Evolutionary conservation across 805 yeast species (phyloP).

Genomic region (Yamadazyma scolyti): DNA sequence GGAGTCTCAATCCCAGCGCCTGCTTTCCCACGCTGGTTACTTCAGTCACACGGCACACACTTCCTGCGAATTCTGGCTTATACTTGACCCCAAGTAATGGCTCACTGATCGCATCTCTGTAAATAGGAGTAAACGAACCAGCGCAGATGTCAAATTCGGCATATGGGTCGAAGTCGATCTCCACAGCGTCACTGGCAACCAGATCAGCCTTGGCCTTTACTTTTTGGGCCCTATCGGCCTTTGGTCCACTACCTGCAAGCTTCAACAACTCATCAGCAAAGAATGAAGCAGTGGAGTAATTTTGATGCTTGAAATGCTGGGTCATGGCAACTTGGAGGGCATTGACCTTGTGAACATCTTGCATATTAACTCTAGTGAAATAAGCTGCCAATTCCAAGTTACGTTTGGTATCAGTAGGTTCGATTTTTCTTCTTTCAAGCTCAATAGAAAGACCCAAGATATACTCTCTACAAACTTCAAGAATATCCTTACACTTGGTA

Average conservation of each 20-base stretch:
- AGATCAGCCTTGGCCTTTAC: slow-evolving; percentile 78
- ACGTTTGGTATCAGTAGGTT: slow-evolving; percentile 68
- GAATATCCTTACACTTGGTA: slow-evolving; percentile 64
- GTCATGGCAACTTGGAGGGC: slow-evolving; percentile 95
- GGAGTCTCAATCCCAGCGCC: slow-evolving; percentile 79
- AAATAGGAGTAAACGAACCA: slow-evolving; percentile 82
- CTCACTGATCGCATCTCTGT: slow-evolving; percentile 68
- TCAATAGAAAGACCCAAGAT: slow-evolving; percentile 91
- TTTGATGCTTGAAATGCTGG: slow-evolving; percentile 84
- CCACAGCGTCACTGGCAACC: slow-evolving; percentile 79
- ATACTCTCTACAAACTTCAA: slow-evolving; percentile 80
- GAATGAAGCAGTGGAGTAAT: slow-evolving; percentile 81
- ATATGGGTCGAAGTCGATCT: slow-evolving; percentile 88
- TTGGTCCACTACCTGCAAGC: slow-evolving; percentile 66
- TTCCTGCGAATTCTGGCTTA: slow-evolving; percentile 72
- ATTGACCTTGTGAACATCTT: slow-evolving; percentile 76
- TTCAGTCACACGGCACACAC: slow-evolving; percentile 68
- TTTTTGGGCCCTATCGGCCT: slow-evolving; percentile 85
- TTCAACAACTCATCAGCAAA: slow-evolving; percentile 83
- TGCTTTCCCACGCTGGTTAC: slow-evolving; percentile 85
- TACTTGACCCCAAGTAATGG: slow-evolving; percentile 90
- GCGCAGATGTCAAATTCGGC: slow-evolving; percentile 92
- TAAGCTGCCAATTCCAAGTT: slow-evolving; percentile 94
- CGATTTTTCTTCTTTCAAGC: slow-evolving; percentile 78
- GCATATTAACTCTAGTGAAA: slow-evolving; percentile 81